Base-by-base conservation (phyloP, 257 asterid species). In the Verbena officinalis region DNA sequence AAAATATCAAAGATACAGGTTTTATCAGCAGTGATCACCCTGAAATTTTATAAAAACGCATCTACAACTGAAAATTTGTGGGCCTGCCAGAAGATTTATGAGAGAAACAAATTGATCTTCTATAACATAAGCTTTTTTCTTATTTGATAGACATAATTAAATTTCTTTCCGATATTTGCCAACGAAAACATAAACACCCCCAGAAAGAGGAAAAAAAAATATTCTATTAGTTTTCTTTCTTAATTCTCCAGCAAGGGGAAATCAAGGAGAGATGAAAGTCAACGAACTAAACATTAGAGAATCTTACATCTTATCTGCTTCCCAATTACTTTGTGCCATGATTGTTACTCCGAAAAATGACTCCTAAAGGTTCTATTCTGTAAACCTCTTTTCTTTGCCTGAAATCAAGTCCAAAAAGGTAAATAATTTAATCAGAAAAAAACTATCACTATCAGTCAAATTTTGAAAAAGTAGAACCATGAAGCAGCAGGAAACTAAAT, bases 311-410 rank as follows among this genome's bases (percentile, higher is more conserved):
- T 90, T 94, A 80, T 94, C 96, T 17, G 98, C 99, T 79, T 94
- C 99, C 99, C 99, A 94, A 70, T 94, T 88, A 78, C 95, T 94
- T 95, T 86, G 96, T 46, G 99, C 92, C 99, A 94, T 90, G 81
- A 70, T 33, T 38, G 71, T 63, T 59, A 50, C 62, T 62, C 49
- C 31, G 50, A 42, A 19, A 69, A 43, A 58, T 14, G 68, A 64
- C 68, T 62, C 69, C 71, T 40, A 43, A 36, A 44, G 69, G 56
- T 40, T 46, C 62, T 30, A 51, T 81, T 60, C 71, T 16, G 34
- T 57, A 62, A 64, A 73, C 36, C 55, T 59, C 78, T 54, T 56
- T 30, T 43, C 60, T 68, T 48, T 40, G 77, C 17, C 64, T 69
- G 73, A 48, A 68, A 65, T 51, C 68, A 62, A 78, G 69, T 51